Base-by-base conservation (phyloP, 805 yeast species). In the Candida sonorensis region DNA sequence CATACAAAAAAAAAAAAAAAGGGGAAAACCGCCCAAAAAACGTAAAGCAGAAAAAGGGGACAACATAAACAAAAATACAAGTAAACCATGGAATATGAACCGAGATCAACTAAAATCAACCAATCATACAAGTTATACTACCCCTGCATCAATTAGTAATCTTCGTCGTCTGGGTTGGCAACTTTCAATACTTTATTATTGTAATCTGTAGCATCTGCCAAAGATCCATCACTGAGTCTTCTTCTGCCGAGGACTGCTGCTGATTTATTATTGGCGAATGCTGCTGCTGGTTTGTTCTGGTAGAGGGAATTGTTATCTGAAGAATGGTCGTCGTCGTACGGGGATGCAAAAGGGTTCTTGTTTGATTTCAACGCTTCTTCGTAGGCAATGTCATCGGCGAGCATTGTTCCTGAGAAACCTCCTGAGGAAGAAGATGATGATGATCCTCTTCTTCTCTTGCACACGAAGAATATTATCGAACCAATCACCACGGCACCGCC, bases 121-220 rank as follows among this genome's bases (percentile, higher is more conserved):
- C n/a, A n/a, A n/a, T n/a, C n/a, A n/a, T n/a, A n/a, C n/a, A n/a
- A 19, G 10, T 19, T 8, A 19, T 19, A 19, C 21, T 10, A 25
- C 4, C 10, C 5, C 5, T 17, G 7, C 10, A 26, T 17, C n/a
- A 8, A 26, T 4, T 26, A 26, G n/a, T 44, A 42, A 18, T 39
- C 38, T 34, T 58, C 62, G 42, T 70, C 77, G 54, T 85, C 95
- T 1, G 96, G 95, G 50, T 88, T 88, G 21, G 94, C 88, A 10
- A 88, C 94, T 38, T 86, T 79, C 29, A 88, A 64, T 13, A 84
- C 77, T 61, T 85, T 85, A 51, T 87, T 67, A 30, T 83, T 69
- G 58, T 80, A 83, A 54, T 84, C 92, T 4, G 84, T 75, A 40
- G 82, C 94, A 54, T 86, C 94, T 9, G 94, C 88, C 33, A 88